Base-by-base conservation (phyloP, 2,329 filamentous ascomycete species). In the Plectosphaerella cucumerina region DNA sequence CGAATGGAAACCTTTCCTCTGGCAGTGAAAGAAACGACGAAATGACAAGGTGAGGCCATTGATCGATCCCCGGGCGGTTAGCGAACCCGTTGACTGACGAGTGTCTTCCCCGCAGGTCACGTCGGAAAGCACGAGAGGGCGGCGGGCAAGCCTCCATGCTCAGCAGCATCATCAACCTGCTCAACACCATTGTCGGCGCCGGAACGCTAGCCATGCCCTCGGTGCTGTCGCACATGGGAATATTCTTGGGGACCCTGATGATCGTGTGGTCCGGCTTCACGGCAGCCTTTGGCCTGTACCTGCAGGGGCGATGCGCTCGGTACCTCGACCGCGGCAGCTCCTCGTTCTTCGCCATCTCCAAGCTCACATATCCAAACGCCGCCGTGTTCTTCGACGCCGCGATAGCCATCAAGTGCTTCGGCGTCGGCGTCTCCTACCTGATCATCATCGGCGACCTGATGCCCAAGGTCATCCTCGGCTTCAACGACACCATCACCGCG, bases 371-470 rank as follows among this genome's bases (percentile, higher is more conserved):
- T 62, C 94, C 94, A 1, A 96, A 96, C 66, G 91, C 93, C 3
- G 90, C 94, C 9, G 90, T 99, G 44, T 78, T 97, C 44, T 99
- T 99, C 67, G 94, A 99, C 70, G 86, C 87, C 6, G 94, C 94
- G 6, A 99, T 99, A 65, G 91, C 93, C 12, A 85, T 99, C 64
- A 99, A 99, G 68, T 99, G 94, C 70, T 99, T 99, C 65, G 94
- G 94, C 35, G 94, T 99, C 10, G 94, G 89, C 20, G 90, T 97
- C 53, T 97, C 91, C 61, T 99, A 99, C 71, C 82, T 99, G 61
- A 99, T 99, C 64, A 97, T 99, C 63, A 97, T 99, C 60, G 94
- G 94, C 47, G 94, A 99, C 67, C 75, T 99, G 56, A 99, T 99
- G 94, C 94, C 94, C 1, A 93, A 91, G 37, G 94, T 99, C 10